Conservation (phyloP, 495 filamentous ascomycete genomes). For the Aspergillus saccharolyticus region DNA sequence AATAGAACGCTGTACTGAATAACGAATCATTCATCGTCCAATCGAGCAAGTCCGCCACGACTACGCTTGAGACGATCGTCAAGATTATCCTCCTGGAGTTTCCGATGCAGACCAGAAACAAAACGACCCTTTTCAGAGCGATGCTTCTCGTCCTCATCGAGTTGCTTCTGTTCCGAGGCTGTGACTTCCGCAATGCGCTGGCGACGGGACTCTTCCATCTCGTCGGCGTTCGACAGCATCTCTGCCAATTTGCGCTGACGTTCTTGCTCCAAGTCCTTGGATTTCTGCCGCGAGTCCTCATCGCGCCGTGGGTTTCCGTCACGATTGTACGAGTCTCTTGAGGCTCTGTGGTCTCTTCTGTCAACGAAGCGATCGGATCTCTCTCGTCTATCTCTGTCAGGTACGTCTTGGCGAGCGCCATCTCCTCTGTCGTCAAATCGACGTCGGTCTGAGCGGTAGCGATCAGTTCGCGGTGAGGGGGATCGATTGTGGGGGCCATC, state of each 20-base stretch:
- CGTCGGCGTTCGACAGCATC: constrained; percentile 81
- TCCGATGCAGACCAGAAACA: constrained; percentile 36
- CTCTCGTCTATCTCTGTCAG: constrained; percentile 14
- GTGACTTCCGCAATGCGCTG: constrained; percentile 64
- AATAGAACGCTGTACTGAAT: constrained; percentile 1
- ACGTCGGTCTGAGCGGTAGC: constrained; percentile 9
- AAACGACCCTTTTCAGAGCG: constrained; percentile 40
- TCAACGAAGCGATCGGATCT: constrained; percentile 10
- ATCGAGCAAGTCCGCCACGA: constrained; percentile 34
- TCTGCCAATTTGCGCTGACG: constrained; percentile 63
- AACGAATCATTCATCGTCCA: constrained; percentile 28
- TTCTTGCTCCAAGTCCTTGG: constrained; percentile 35
- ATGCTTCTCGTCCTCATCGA: constrained; percentile 55
- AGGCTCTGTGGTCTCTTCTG: constrained; percentile 15
- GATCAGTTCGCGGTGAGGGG: constrained; percentile 21
- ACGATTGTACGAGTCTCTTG: constrained; percentile 21
- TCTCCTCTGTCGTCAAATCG: constrained; percentile 11
- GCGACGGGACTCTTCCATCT: constrained; percentile 70
- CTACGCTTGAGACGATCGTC: constrained; percentile 40
- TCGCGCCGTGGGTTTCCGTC: constrained; percentile 17
- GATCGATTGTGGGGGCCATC: constrained; percentile 17
- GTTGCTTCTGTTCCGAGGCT: constrained; percentile 57
- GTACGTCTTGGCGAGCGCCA: constrained; percentile 1
- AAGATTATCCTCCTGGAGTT: constrained; percentile 37
- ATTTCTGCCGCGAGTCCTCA: constrained; percentile 11